Percentiles rank a stretch among this genome's conserved stretches.
Evolutionary conservation across 306 rosid species (phyloP).

Genomic region (Neltuma alba): DNA sequence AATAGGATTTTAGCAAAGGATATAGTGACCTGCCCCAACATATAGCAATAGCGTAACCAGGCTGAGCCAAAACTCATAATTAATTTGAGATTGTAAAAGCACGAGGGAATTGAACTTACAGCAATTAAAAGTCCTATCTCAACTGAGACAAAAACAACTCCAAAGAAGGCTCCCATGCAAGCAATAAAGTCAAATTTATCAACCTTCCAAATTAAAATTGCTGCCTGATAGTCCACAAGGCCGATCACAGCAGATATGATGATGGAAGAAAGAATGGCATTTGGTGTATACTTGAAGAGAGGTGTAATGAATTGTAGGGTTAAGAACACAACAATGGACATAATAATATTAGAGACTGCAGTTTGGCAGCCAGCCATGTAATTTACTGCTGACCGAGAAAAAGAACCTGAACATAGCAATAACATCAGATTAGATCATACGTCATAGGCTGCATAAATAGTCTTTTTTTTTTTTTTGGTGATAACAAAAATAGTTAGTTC

Average conservation of each 20-base stretch:
- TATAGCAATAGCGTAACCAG: conserved; percentile 16
- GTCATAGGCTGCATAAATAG: not conserved
- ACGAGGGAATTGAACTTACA: conserved; percentile 45
- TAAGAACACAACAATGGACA: conserved; percentile 82
- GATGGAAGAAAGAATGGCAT: conserved; percentile 82
- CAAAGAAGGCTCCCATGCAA: conserved; percentile 97
- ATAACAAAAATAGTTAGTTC: conserved; percentile 2
- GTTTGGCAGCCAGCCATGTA: conserved; percentile 90
- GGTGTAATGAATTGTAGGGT: conserved; percentile 84
- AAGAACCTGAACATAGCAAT: conserved; percentile 67
- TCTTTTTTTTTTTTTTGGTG: too few species aligned
- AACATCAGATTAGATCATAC: conserved; percentile 6
- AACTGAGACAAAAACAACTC: conserved; percentile 78
- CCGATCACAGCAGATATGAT: conserved; percentile 87
- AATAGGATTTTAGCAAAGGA: conserved; percentile 92
- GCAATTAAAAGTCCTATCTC: conserved; percentile 95
- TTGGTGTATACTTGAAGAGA: conserved; percentile 92
- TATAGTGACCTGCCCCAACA: conserved; percentile 66
- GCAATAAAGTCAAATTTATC: conserved; percentile 94
- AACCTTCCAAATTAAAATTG: conserved; percentile 85
- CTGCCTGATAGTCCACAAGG: conserved; percentile 83
- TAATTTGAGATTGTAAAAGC: conserved; percentile 10
- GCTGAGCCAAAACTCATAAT: conserved; percentile 7
- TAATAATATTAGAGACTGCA: conserved; percentile 84
- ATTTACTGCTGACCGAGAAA: conserved; percentile 94